Base-by-base conservation (phyloP, 345 rosid species). In the Nephelium lappaceum region DNA sequence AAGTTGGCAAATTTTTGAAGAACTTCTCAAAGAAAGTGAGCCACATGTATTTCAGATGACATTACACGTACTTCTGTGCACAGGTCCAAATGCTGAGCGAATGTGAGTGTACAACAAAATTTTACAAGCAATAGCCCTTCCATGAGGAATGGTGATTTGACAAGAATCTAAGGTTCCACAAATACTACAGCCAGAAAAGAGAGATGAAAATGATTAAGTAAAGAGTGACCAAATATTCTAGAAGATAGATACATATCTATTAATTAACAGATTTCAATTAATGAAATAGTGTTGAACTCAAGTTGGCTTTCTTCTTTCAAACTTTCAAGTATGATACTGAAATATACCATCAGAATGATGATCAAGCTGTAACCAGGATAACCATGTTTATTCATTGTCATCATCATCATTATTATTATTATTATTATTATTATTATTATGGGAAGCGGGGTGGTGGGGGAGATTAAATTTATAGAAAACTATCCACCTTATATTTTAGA, bases 1-100 rank as follows among this genome's bases (percentile, higher is more conserved):
- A 83, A 69, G 69, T 80, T 78, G 73, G 79, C 84, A 31, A n/a
- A n/a, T n/a, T n/a, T n/a, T n/a, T n/a, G n/a, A n/a, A n/a, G n/a
- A n/a, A n/a, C n/a, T n/a, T n/a, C n/a, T n/a, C n/a, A n/a, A n/a
- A n/a, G n/a, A n/a, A n/a, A n/a, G n/a, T n/a, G n/a, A n/a, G n/a
- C n/a, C n/a, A n/a, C n/a, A n/a, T n/a, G n/a, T n/a, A n/a, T n/a
- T n/a, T n/a, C n/a, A n/a, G n/a, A n/a, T n/a, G n/a, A n/a, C n/a
- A n/a, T n/a, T n/a, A n/a, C n/a, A n/a, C n/a, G n/a, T n/a, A n/a
- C n/a, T n/a, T n/a, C n/a, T n/a, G n/a, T n/a, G n/a, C n/a, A n/a
- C n/a, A n/a, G 83, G 86, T 4, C 87, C 86, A 14, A 83, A 80
- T 72, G 86, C 86, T 23, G 86, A 83, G 69, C 41, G 42, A 73